These are phyloP conservation scores for Scheffersomyces segobiensis DNA, from an alignment of 1,139 yeast genomes.

Conservation along the genomic window DNA sequence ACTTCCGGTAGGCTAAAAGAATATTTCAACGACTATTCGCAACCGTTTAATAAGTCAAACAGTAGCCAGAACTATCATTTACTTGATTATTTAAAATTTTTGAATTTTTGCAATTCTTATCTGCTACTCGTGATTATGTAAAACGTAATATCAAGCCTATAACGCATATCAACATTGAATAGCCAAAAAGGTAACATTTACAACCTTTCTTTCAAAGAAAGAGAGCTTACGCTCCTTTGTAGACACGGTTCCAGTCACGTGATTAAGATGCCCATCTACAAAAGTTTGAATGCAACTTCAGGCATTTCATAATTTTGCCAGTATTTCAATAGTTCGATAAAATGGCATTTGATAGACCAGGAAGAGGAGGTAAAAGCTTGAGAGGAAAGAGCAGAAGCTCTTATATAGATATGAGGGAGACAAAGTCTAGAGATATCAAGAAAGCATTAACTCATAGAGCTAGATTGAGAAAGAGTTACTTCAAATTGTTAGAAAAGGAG, in stretches of 20 bases:
- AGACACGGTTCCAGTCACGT: no score
- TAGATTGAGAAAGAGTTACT: slow-evolving; percentile 78
- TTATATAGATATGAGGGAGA: slow-evolving; percentile 41
- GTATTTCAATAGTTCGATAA: not conserved
- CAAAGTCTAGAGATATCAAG: slow-evolving; percentile 61
- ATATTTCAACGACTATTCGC: no score
- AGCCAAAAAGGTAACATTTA: not conserved
- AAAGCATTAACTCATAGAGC: slow-evolving; percentile 79
- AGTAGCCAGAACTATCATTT: no score
- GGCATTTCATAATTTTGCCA: no score
- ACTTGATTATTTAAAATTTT: no score
- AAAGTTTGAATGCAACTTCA: not conserved
- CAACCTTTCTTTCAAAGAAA: not conserved
- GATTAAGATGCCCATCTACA: not conserved
- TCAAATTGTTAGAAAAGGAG: slow-evolving; percentile 76
- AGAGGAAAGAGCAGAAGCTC: slow-evolving; percentile 10
- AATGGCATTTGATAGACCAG: not conserved
- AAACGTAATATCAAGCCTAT: no score
- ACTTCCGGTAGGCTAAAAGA: no score
- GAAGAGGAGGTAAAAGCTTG: not conserved
- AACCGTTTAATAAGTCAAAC: no score
- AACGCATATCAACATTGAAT: no score
- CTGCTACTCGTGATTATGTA: no score
- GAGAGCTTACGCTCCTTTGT: no score
- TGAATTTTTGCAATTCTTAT: no score